These are phyloP conservation scores for Adansonia digitata DNA, from an alignment of 345 rosid genomes.

Conservation along the genomic window DNA sequence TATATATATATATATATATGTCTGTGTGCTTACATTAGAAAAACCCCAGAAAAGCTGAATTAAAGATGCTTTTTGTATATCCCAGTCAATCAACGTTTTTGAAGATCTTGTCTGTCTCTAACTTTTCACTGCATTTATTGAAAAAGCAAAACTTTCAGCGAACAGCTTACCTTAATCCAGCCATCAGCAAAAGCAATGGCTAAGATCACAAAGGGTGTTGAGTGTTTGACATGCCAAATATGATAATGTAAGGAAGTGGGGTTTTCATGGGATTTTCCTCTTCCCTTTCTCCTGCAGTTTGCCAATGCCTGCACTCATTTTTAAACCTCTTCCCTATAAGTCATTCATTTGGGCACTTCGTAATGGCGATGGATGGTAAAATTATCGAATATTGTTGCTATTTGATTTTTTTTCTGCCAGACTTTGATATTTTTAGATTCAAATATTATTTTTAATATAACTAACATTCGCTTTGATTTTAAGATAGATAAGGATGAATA, in stretches of 20 bases:
- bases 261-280: conserved; percentile 97
- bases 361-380: no score
- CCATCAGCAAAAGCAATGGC: conserved; percentile 92
- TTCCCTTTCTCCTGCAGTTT: conserved; percentile 82
- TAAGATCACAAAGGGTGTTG: conserved; percentile 83
- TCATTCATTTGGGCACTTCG: not conserved
- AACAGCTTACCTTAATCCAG: conserved; percentile 85
- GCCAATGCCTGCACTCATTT: conserved; percentile 72
- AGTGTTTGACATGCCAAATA: conserved; percentile 95
- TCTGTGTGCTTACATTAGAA: conserved; percentile 14
- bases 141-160: conserved; percentile 33
- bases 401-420: no score
- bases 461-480: no score
- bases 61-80: not conserved
- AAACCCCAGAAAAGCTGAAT: not conserved
- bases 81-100: not conserved
- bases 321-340: not conserved
- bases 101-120: not conserved
- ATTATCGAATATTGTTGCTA: no score
- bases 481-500: no score
- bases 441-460: no score
- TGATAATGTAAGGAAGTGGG: conserved; percentile 78
- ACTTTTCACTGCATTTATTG: not conserved
- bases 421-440: no score
- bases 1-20: no score